Evolutionary conservation across 495 filamentous ascomycete species (phyloP).

Genomic region (Physcia stellaris): DNA sequence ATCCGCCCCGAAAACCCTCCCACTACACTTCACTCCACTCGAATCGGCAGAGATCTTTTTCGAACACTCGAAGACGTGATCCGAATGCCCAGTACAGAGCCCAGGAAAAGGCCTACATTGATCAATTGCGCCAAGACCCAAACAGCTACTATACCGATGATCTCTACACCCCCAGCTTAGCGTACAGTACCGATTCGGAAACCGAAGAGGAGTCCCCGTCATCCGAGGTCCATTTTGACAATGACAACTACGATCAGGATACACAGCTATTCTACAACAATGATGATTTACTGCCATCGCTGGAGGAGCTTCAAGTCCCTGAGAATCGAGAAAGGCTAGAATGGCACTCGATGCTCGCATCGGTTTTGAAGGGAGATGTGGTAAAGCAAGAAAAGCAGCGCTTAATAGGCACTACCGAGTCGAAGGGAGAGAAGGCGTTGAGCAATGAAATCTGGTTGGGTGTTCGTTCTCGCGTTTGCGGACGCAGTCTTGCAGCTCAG

Average conservation of each 20-base stretch:
- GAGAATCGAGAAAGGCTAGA: conserved; percentile 84
- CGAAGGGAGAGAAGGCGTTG: conserved; percentile 54
- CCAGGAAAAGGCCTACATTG: conserved; percentile 73
- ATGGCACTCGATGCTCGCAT: conserved; percentile 96
- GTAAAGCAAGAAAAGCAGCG: conserved; percentile 96
- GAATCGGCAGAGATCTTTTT: conserved; percentile 39
- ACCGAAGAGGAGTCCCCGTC: conserved; percentile 83
- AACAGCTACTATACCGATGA: conserved; percentile 65
- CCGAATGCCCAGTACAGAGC: conserved; percentile 70
- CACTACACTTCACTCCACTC: conserved; percentile 40
- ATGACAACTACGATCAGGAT: conserved; percentile 70
- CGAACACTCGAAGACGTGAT: conserved; percentile 41
- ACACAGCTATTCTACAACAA: conserved; percentile 80
- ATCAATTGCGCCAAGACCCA: conserved; percentile 57
- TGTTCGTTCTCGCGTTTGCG: conserved; percentile 66
- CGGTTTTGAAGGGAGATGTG: conserved; percentile 90
- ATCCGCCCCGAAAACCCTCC: conserved; percentile 59
- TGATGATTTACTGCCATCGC: conserved; percentile 73
- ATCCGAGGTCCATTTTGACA: conserved; percentile 66
- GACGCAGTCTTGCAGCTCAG: conserved; percentile 70
- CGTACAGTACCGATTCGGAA: conserved; percentile 64
- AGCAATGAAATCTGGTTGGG: conserved; percentile 85
- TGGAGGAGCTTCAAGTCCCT: conserved; percentile 79
- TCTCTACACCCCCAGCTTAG: conserved; percentile 46
- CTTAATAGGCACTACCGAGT: conserved; percentile 70